Base-by-base conservation (phyloP, 2,329 filamentous ascomycete genomes). In the Aspergillus sp. region DNA sequence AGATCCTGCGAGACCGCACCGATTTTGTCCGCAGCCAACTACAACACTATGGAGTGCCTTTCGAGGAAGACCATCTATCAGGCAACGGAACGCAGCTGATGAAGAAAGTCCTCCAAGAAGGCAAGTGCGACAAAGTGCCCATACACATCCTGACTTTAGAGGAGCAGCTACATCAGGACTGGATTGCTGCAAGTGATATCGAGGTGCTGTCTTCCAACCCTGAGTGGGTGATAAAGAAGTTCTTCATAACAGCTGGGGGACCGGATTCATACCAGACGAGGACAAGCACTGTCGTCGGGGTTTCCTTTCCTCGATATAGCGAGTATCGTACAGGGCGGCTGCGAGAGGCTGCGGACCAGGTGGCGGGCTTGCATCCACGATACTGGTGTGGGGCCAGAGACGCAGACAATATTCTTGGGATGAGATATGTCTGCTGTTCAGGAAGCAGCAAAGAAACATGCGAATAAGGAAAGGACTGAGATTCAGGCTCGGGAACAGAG, bases 41-140 rank as follows among this genome's bases (percentile, higher is more conserved):
- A 38, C 62, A 66, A 50, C 65, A 66, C 56, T 63, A 67, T 36
- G 65, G 54, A 1, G 57, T 67, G 17, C 5, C 39, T 1, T 57
- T 66, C 21, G 51, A 65, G 10, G 54, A 62, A 39, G 3, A 23
- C 3, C 25, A 64, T 13, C 58, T 62, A 42, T 41, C 60, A 17
- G 62, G 65, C 19, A 53, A 62, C 10, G 62, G 65, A 23, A 64
- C 60, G 21, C 3, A 19, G 30, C 39, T 67, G n/a, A 10, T 64
- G 56, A 62, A 64, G 38, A 25, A 51, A 38, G 56, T 30, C 27
- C 60, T 67, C 5, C 30, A 54, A 32, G 30, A 49, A 13, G 59
- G 59, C 10, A 50, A 54, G 32, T 61, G 59, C 17, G 54, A 61
- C 17, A 13, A 15, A 3, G 54, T 61, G 7, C 59, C 59, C 3